Base-by-base conservation (phyloP, 1,284 basidiomycete genomes). In the Wolfiporia cocos region DNA sequence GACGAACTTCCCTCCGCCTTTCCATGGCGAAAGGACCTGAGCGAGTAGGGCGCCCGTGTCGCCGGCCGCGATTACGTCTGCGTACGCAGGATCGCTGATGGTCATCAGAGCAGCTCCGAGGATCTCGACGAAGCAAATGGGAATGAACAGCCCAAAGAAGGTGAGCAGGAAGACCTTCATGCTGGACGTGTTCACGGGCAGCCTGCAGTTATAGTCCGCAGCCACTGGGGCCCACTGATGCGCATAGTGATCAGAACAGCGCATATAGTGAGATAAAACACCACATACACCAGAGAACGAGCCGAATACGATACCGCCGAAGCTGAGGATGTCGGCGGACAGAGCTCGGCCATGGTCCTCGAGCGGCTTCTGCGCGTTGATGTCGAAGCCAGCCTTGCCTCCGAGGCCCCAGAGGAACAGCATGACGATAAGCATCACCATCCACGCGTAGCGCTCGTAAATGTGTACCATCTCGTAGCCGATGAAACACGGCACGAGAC, bases 391-490 rank as follows among this genome's bases (percentile, higher is more conserved):
- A 0, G 71, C 75, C 11, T 68, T 64, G 14, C 68, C 67, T 1
- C 75, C 78, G 2, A 81, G 51, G 14, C 75, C 81, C 50, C 73
- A 74, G 32, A 73, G 63, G 51, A 77, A 73, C 47, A 71, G 62
- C 67, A 77, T 77, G 52, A 79, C 69, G 54, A 78, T 61, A 42
- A 75, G 61, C 24, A 72, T 68, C 20, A 73, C 58, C 3, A 76
- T 68, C 81, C 81, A 85, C 6, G 78, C 72, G 47, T 76, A 81
- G 11, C 76, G 69, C 49, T 84, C 79, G 53, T 78, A 81, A 42
- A 67, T 53, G 52, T 80, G 77, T 10, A 81, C 65, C 41, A 77
- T 62, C 44, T 71, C 53, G 52, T 81, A 74, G 2, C 71, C 72
- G 17, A 74, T 51, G 43, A 74, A 71, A 45, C 71, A 73, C 14